Evolutionary conservation across 1,284 basidiomycete species (phyloP).

Genomic region (Inonotus hispidus): DNA sequence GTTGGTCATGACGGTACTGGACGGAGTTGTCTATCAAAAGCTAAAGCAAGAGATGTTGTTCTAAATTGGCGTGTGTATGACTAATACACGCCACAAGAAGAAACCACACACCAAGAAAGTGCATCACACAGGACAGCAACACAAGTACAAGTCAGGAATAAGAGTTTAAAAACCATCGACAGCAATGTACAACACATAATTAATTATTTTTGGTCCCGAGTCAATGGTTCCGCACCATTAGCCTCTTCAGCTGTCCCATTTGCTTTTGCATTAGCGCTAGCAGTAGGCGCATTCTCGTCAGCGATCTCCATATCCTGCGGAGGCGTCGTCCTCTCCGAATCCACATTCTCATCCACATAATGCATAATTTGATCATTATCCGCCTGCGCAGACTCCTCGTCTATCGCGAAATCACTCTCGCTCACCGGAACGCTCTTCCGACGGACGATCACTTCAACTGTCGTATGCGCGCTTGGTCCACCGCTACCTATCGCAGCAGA

Average conservation of each 20-base stretch:
- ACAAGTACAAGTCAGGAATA: neutral
- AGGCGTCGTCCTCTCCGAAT: neutral
- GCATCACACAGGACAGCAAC: neutral
- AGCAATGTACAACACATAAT: neutral
- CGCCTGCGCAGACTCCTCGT: constrained; percentile 1
- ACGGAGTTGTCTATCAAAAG: neutral
- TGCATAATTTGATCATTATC: neutral
- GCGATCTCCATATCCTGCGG: neutral
- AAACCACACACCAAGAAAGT: neutral
- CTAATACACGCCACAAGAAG: neutral
- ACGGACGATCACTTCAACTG: constrained; percentile 6
- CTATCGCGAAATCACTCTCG: constrained; percentile 4
- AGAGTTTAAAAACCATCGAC: neutral
- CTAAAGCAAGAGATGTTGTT: neutral
- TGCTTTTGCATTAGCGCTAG: neutral
- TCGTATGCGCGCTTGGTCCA: constrained; percentile 16
- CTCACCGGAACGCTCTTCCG: constrained; percentile 2
- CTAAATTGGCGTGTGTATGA: neutral
- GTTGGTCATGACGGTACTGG: constrained; percentile 5
- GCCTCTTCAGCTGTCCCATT: neutral
- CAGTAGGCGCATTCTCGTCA: neutral
- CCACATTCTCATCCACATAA: neutral
- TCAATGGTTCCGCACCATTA: neutral
- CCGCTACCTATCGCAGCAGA: constrained; percentile 12
- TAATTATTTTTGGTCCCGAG: neutral